Conservation (phyloP, 257 asterid species). For the Anisodus tanguticus region DNA sequence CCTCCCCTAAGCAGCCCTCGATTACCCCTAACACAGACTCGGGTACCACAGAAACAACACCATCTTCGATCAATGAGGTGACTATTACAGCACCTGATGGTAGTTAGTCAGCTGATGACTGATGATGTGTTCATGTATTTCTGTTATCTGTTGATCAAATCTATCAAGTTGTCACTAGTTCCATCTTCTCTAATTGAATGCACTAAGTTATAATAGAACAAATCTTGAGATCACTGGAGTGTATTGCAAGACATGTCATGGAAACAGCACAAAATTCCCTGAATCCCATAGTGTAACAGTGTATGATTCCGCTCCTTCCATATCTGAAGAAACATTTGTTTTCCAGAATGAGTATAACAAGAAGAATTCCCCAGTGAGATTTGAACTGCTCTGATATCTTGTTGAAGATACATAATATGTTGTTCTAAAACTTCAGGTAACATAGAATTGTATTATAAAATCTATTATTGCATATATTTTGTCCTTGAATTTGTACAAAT, state of each 20-base stretch:
- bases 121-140: not conserved
- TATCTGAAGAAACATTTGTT: constrained; percentile 33
- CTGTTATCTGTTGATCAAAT: not conserved
- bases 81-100: constrained; percentile 27
- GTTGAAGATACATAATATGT: not conserved
- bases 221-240: not conserved
- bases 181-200: not conserved
- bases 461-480: too few species aligned
- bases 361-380: constrained; percentile 35
- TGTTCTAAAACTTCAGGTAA: not conserved
- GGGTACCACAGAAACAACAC: not conserved
- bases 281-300: constrained; percentile 42
- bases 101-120: not conserved
- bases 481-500: too few species aligned
- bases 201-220: not conserved
- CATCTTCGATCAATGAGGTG: constrained; percentile 31
- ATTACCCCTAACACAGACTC: constrained; percentile 8
- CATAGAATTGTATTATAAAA: not conserved
- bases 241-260: not conserved
- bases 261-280: constrained; percentile 32
- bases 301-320: not conserved
- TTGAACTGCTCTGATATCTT: too few species aligned
- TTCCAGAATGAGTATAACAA: constrained; percentile 43
- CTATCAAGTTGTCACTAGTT: not conserved
- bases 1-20: constrained; percentile 38